Evolutionary conservation across 768 basidiomycete species (phyloP).

Genomic region (Austroboletus festivus): DNA sequence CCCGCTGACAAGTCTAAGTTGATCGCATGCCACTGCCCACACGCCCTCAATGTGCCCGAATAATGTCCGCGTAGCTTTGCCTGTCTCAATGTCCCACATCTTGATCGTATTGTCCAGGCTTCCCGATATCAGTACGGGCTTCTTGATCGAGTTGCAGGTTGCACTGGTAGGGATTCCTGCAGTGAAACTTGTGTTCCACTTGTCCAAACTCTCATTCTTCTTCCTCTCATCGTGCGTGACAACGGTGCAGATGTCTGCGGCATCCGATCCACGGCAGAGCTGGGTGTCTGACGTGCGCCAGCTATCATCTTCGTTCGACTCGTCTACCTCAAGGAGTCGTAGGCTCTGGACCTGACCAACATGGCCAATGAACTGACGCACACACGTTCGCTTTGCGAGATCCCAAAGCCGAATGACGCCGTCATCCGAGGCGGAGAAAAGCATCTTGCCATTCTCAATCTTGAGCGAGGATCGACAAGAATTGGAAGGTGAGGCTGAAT

Average conservation of each 20-base stretch:
- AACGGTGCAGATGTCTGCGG: slow-evolving; percentile 28
- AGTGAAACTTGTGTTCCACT: slow-evolving; percentile 2
- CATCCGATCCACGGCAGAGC: slow-evolving; percentile 9
- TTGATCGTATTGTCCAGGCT: slow-evolving; percentile 95
- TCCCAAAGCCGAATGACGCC: slow-evolving; percentile 95
- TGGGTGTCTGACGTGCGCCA: slow-evolving; percentile 16
- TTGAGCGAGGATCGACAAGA: slow-evolving; percentile 39
- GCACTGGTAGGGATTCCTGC: slow-evolving; percentile 4
- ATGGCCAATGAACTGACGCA: slow-evolving; percentile 84
- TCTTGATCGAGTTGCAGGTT: slow-evolving; percentile 35
- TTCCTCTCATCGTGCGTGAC: slow-evolving; percentile 25
- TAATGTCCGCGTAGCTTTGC: slow-evolving; percentile 71
- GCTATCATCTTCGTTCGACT: slow-evolving; percentile 26
- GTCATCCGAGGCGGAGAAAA: slow-evolving; percentile 97
- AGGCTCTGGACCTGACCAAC: slow-evolving; percentile 94
- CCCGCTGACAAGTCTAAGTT: slow-evolving; percentile 85
- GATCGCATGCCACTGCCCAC: slow-evolving; percentile 93
- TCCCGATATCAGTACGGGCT: slow-evolving; percentile 81
- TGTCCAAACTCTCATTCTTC: slow-evolving; percentile 17
- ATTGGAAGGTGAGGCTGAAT: slow-evolving; percentile 7
- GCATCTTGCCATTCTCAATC: slow-evolving; percentile 85
- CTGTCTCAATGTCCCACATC: slow-evolving; percentile 91
- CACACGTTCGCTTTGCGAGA: slow-evolving; percentile 71
- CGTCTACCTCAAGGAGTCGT: slow-evolving; percentile 67
- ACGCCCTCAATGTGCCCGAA: slow-evolving; percentile 99